Evolutionary conservation across 352 stramenopile species (phyloP).

Genomic region (Pythium aquatile): DNA sequence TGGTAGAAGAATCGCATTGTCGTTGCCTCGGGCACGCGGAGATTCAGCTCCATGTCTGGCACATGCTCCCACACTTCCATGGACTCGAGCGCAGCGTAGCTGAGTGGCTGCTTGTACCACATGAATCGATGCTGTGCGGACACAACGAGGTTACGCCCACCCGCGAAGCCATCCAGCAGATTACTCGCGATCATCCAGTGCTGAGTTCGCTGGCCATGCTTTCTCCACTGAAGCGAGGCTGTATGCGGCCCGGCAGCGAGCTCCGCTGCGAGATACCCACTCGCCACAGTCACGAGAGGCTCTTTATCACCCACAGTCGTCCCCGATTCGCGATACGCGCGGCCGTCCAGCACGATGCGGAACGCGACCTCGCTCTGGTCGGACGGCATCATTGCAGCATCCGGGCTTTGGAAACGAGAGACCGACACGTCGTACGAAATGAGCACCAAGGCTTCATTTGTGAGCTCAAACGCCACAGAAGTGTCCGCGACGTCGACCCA

Average conservation of each 20-base stretch:
- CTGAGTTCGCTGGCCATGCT: slow-evolving; percentile 44
- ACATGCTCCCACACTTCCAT: slow-evolving; percentile 57
- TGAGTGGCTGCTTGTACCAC: slow-evolving; percentile 64
- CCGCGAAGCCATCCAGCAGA: slow-evolving; percentile 66
- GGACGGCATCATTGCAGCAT: slow-evolving; percentile 3
- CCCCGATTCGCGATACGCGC: slow-evolving; percentile 63
- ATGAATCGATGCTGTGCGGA: slow-evolving; percentile 69
- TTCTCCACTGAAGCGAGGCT: slow-evolving; percentile 70
- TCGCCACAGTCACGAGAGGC: slow-evolving; percentile 46
- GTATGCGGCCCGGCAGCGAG: slow-evolving; percentile 44
- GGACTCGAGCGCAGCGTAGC: slow-evolving; percentile 34
- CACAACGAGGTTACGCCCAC: slow-evolving; percentile 56
- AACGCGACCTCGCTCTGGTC: slow-evolving; percentile 63
- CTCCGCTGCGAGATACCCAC: slow-evolving; percentile 59
- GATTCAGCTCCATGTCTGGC: slow-evolving; percentile 48
- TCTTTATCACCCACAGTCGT: slow-evolving; percentile 64
- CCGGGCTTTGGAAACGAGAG: slow-evolving; percentile 33
- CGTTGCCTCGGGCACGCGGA: slow-evolving; percentile 46
- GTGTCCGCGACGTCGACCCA: slow-evolving; percentile 68
- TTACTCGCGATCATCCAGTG: slow-evolving; percentile 62
- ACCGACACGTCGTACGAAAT: slow-evolving; percentile 74
- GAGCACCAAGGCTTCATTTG: slow-evolving; percentile 55
- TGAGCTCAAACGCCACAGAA: slow-evolving; percentile 43
- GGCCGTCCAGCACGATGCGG: slow-evolving; percentile 49
- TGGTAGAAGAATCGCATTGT: slow-evolving; percentile 75